Conservation (phyloP, 164 flowering plant genomes). For the grape (Vitis vinifera) region DNA sequence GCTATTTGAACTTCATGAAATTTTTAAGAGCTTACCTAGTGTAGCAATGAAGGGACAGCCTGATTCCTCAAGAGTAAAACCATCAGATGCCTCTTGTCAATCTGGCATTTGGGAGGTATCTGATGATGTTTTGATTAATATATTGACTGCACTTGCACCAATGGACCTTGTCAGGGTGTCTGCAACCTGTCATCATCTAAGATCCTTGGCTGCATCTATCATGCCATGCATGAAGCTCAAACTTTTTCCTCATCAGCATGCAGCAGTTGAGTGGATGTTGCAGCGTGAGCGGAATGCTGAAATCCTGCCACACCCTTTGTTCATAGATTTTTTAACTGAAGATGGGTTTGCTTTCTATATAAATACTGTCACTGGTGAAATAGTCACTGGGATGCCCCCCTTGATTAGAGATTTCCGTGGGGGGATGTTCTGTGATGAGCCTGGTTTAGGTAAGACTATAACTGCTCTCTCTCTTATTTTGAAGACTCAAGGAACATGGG, state of each 20-base stretch:
- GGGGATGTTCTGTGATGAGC: conserved; percentile 99
- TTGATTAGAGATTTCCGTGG: conserved; percentile 81
- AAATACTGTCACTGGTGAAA: conserved; percentile 73
- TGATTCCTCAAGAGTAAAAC: conserved; percentile 41
- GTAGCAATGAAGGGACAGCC: conserved; percentile 29
- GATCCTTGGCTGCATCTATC: conserved; percentile 61
- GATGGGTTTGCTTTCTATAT: conserved; percentile 74
- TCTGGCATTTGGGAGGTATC: conserved; percentile 74
- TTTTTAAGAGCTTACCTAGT: conserved; percentile 79
- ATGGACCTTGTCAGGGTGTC: conserved; percentile 71
- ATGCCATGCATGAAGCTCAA: conserved; percentile 93
- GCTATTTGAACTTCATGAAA: conserved; percentile 85
- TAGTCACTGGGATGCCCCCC: conserved; percentile 59
- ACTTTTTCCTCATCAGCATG: conserved; percentile 90
- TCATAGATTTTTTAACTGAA: conserved; percentile 52
- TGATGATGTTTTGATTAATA: conserved; percentile 68
- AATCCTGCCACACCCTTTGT: conserved; percentile 74
- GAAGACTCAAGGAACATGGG: conserved; percentile 84
- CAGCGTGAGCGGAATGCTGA: conserved; percentile 64
- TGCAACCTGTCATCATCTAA: conserved; percentile 80
- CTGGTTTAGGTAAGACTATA: conserved; percentile 95
- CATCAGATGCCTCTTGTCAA: conserved; percentile 36
- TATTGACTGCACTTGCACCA: conserved; percentile 53
- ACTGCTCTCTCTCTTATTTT: conserved; percentile 90
- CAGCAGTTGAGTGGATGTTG: conserved; percentile 97